Percentiles rank a stretch among this genome's conserved stretches.
Evolutionary conservation across 2,329 filamentous ascomycete genomes (phyloP).

Genomic region (Penicillium sp.): DNA sequence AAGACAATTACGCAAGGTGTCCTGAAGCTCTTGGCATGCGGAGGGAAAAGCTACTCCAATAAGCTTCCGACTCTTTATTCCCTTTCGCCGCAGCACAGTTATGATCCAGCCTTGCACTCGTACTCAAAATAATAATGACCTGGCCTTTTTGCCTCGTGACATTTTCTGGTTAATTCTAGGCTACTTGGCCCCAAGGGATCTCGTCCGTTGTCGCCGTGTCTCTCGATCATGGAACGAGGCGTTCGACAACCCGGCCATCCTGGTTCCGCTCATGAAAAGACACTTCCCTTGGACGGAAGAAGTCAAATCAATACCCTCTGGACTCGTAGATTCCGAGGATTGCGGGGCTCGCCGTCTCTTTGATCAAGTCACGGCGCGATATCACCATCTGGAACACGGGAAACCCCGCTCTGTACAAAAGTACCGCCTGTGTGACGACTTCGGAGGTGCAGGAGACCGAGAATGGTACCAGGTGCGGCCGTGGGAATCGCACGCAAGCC

Average conservation of each 20-base stretch:
- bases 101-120: constrained; percentile 8
- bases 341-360: constrained; percentile 41
- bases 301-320: constrained; percentile 40
- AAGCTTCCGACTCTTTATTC: constrained; percentile 2
- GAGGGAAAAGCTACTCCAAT: constrained; percentile 19
- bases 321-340: constrained; percentile 1
- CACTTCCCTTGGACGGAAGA: constrained; percentile 58
- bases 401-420: constrained; percentile 50
- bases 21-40: constrained; percentile 43
- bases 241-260: constrained; percentile 52
- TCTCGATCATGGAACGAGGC: constrained; percentile 51
- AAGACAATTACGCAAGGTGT: constrained; percentile 37
- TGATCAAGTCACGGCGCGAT: constrained; percentile 54
- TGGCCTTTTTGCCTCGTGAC: constrained; percentile 54
- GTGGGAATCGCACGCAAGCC: constrained; percentile 44
- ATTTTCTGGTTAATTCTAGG: constrained; percentile 57
- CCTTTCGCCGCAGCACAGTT: not conserved
- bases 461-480: constrained; percentile 45
- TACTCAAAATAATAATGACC: constrained; percentile 13
- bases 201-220: constrained; percentile 55
- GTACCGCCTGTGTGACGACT: constrained; percentile 43
- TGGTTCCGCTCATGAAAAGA: constrained; percentile 49
- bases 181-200: constrained; percentile 52
- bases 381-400: constrained; percentile 54
- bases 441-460: constrained; percentile 33